These are phyloP conservation scores for Effrenium voratum DNA, from an alignment of 73 alveolate species.

Conservation along the genomic window DNA sequence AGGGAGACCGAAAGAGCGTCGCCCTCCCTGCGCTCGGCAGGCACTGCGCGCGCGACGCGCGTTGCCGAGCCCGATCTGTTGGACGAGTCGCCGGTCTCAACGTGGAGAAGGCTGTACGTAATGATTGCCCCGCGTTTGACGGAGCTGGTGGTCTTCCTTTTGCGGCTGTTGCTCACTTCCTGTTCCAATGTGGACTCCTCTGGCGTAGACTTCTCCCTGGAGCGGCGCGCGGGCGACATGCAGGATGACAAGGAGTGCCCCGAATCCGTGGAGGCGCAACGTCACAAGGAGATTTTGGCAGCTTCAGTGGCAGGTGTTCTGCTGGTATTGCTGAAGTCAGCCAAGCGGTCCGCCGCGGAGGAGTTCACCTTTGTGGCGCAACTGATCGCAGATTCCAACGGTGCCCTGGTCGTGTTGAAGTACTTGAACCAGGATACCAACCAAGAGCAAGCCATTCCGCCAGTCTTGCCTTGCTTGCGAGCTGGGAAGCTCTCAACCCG, in stretches of 20 bases:
- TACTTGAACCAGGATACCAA: constrained; percentile 59
- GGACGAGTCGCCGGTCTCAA: no score
- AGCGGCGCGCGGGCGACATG: constrained; percentile 31
- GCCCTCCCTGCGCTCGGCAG: no score
- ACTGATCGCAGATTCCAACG: constrained; percentile 65
- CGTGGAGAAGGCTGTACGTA: background rate
- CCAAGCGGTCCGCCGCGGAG: constrained; percentile 47
- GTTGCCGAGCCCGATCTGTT: no score
- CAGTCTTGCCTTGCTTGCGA: constrained; percentile 41
- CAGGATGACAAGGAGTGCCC: background rate
- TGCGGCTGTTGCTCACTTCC: constrained; percentile 19
- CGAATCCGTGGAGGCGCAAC: background rate
- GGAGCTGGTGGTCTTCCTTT: background rate
- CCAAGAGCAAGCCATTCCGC: background rate
- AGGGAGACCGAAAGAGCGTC: no score
- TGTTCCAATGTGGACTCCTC: background rate
- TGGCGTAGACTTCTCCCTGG: background rate
- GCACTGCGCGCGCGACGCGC: no score
- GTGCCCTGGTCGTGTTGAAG: constrained; percentile 86
- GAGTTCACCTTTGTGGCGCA: constrained; percentile 74
- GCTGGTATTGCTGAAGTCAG: constrained; percentile 43
- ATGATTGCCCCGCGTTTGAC: background rate
- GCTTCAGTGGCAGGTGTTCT: constrained; percentile 14
- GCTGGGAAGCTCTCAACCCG: background rate
- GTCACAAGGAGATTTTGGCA: constrained; percentile 51